These are phyloP conservation scores for Cladosporium sp. DNA, from an alignment of 2,329 filamentous ascomycete genomes.

Conservation along the genomic window DNA sequence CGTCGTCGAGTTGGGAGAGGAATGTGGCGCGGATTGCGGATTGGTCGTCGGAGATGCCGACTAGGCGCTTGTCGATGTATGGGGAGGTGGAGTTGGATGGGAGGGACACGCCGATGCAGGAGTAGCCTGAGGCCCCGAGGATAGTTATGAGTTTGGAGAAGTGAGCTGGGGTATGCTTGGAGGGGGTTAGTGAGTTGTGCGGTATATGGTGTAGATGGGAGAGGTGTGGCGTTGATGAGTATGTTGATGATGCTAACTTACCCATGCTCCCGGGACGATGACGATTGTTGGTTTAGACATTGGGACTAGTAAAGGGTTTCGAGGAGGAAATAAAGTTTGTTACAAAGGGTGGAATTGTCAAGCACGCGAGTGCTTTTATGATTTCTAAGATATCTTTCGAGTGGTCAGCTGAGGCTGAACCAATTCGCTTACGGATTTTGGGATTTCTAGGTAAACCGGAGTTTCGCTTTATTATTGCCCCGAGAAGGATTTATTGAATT, in stretches of 20 bases:
- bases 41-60: conserved; percentile 2
- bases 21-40: not conserved
- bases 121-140: conserved; percentile 15
- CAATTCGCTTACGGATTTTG: not conserved
- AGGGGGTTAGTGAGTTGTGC: not conserved
- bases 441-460: not conserved
- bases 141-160: conserved; percentile 5
- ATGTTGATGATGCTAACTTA: not conserved
- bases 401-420: not conserved
- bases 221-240: not conserved
- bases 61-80: not conserved
- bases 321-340: not conserved
- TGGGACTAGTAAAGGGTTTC: not conserved
- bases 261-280: conserved; percentile 22
- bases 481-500: not conserved
- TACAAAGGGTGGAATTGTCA: not conserved
- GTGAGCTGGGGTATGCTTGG: conserved; percentile 19
- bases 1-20: not conserved
- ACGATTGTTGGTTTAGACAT: conserved; percentile 21
- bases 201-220: not conserved
- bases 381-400: not conserved
- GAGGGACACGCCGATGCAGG: conserved; percentile 13
- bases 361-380: not conserved
- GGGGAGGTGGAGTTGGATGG: not conserved
- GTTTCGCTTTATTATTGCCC: not conserved